phyloP scores from a whole-genome alignment of 345 rosid genomes.

The Salix arbutifolia region DNA sequence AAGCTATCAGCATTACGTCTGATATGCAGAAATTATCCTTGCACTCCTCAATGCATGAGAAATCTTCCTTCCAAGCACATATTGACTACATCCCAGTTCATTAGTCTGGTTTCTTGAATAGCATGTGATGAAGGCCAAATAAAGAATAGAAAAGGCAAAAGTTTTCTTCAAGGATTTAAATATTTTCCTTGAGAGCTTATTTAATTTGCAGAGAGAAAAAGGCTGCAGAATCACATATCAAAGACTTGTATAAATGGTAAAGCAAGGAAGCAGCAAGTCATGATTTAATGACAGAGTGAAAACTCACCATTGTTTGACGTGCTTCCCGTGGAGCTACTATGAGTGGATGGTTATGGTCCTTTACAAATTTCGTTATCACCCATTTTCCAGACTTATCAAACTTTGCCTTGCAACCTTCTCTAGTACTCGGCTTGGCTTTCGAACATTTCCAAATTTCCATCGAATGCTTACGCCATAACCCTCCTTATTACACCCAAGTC shows the following conservation, averaged over 20 bases:
- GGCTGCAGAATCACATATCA: background rate
- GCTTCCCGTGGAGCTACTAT: conserved; percentile 68
- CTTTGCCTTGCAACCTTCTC: conserved; percentile 92
- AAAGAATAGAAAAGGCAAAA: background rate
- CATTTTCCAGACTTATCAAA: conserved; percentile 67
- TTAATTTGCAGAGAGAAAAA: background rate
- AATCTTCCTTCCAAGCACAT: background rate
- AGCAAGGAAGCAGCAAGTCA: background rate
- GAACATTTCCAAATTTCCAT: conserved; percentile 61
- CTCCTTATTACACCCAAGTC: conserved; percentile 93
- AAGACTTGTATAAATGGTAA: background rate
- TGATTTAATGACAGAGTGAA: background rate
- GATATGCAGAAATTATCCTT: background rate
- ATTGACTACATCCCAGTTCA: background rate
- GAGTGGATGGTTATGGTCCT: conserved; percentile 86
- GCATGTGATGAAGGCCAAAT: background rate
- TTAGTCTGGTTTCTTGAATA: background rate
- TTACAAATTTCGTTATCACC: conserved; percentile 76
- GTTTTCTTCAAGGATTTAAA: background rate
- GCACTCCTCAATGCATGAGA: background rate
- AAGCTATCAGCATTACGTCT: background rate
- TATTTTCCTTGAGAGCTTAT: background rate
- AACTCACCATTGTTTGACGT: conserved; percentile 72
- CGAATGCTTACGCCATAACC: conserved; percentile 77
- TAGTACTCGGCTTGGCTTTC: conserved; percentile 73